Conservation (phyloP, 1,284 basidiomycete genomes). For the Cutaneotrichosporon mucoides region DNA sequence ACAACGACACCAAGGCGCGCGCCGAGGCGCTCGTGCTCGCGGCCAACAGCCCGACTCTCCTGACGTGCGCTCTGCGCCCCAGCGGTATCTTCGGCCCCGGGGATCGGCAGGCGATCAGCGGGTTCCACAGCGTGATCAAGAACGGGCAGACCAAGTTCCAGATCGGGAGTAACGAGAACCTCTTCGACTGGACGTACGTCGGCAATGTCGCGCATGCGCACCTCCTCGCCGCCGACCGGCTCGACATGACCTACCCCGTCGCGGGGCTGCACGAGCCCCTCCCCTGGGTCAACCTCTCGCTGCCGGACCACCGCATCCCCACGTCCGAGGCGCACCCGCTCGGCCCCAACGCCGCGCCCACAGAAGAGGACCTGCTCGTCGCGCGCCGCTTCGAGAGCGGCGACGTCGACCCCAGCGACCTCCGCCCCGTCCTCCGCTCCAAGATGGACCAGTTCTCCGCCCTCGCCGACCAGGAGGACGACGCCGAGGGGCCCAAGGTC, state of each 20-base stretch:
- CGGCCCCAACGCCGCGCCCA: conserved; percentile 66
- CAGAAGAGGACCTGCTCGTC: conserved; percentile 56
- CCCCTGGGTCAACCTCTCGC: conserved; percentile 61
- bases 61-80: conserved; percentile 86
- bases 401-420: conserved; percentile 47
- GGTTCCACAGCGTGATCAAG: conserved; percentile 75
- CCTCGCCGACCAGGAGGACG: conserved; percentile 40
- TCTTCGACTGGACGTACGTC: conserved; percentile 98
- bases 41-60: conserved; percentile 77
- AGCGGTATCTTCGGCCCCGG: conserved; percentile 98
- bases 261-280: conserved; percentile 59
- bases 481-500: conserved; percentile 52
- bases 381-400: conserved; percentile 58
- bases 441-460: conserved; percentile 56
- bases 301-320: conserved; percentile 62
- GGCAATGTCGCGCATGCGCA: conserved; percentile 94
- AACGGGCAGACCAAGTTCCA: conserved; percentile 85
- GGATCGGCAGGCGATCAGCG: conserved; percentile 80
- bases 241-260: conserved; percentile 45
- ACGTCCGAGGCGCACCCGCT: conserved; percentile 72
- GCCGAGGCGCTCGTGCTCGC: conserved; percentile 79
- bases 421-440: conserved; percentile 61
- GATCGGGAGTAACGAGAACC: conserved; percentile 87
- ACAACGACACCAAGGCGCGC: conserved; percentile 93
- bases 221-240: conserved; percentile 78